Conservation (phyloP, 2,329 filamentous ascomycete genomes). For the Colletotrichum zoysiae region DNA sequence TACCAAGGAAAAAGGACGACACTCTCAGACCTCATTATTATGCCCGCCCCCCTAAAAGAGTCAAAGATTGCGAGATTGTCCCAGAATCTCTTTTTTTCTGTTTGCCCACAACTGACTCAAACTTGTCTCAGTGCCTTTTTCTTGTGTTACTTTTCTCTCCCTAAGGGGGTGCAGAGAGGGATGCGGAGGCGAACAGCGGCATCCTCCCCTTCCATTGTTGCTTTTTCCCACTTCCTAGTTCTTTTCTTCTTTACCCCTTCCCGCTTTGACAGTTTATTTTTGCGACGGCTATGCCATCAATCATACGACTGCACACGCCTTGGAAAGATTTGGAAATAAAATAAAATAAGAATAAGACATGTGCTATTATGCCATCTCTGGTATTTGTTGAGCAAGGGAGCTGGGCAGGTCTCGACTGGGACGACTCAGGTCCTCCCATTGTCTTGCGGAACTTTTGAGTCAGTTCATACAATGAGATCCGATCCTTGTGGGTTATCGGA, state of each 20-base stretch:
- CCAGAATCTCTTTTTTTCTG: constrained; percentile 6
- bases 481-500: background rate
- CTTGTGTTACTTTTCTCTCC: constrained; percentile 3
- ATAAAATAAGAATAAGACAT: constrained; percentile 1
- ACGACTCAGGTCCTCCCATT: constrained; percentile 5
- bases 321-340: background rate
- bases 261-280: background rate
- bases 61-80: constrained; percentile 35
- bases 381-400: constrained; percentile 32
- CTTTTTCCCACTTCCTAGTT: background rate
- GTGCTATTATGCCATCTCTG: background rate
- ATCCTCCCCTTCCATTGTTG: background rate
- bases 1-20: constrained; percentile 6
- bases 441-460: constrained; percentile 10
- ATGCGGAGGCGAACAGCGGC: background rate
- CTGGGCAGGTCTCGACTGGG: background rate
- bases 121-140: constrained; percentile 25
- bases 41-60: constrained; percentile 17
- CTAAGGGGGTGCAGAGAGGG: constrained; percentile 5
- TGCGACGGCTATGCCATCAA: constrained; percentile 1
- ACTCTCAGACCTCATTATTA: background rate
- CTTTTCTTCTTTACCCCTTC: background rate
- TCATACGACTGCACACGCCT: background rate
- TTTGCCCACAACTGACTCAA: constrained; percentile 29
- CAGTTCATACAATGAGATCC: constrained; percentile 4